Percentiles rank a stretch among this genome's conserved stretches.
These are phyloP conservation scores for Odontarrhena argentea DNA, from an alignment of 345 rosid species.

Conservation along the genomic window DNA sequence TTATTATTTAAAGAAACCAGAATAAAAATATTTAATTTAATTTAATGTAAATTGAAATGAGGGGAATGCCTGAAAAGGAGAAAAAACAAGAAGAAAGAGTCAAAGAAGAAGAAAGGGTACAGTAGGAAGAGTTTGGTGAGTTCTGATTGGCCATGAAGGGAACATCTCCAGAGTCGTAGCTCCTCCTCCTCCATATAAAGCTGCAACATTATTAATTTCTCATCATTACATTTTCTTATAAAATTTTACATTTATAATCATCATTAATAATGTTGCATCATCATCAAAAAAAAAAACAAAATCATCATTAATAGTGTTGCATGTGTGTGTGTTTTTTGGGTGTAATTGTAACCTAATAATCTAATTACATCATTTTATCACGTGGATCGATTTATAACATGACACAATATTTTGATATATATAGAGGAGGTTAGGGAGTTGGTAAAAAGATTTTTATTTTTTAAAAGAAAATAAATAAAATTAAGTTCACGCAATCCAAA, in stretches of 20 bases:
- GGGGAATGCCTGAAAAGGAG: constrained; percentile 33
- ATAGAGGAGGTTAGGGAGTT: constrained; percentile 41
- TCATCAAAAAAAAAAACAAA: too few relatives aligned
- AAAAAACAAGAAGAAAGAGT: constrained; percentile 51
- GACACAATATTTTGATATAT: constrained; percentile 25
- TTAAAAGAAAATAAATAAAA: constrained; percentile 9
- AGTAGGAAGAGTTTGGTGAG: constrained; percentile 88
- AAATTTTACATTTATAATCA: not conserved
- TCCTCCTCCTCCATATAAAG: constrained; percentile 74
- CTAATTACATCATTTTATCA: constrained; percentile 34
- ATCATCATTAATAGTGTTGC: not conserved
- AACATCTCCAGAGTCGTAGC: constrained; percentile 99
- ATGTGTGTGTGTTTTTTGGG: constrained; percentile 15
- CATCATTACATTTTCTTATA: constrained; percentile 34
- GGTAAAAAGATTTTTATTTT: constrained; percentile 23
- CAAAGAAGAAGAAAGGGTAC: constrained; percentile 55
- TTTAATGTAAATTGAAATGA: not conserved
- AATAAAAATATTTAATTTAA: not conserved
- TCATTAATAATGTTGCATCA: too few relatives aligned
- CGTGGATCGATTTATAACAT: constrained; percentile 32
- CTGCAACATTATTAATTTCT: constrained; percentile 53
- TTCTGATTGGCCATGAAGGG: constrained; percentile 99
- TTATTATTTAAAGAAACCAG: too few relatives aligned
- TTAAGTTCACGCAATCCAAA: constrained; percentile 69
- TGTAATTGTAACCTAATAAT: constrained; percentile 11